Evolutionary conservation across 305 asterid genomes (phyloP).

Genomic region (Solanum aculeatissimum): DNA sequence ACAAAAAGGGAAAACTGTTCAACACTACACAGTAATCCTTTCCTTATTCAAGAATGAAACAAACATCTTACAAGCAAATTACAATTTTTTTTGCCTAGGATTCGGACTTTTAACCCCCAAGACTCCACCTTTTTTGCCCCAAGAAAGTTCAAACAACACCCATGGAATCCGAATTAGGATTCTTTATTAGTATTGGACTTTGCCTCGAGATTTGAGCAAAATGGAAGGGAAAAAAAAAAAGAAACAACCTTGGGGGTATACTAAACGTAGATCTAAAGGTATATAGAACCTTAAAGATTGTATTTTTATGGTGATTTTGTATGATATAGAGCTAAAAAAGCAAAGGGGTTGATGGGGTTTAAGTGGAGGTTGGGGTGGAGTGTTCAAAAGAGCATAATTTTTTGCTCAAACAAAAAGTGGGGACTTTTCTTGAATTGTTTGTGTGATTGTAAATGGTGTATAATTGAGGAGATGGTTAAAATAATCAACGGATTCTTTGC

Average conservation of each 20-base stretch:
- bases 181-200: neutral
- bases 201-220: conserved; percentile 68
- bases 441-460: neutral
- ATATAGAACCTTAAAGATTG: neutral
- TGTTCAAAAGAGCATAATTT: neutral
- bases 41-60: conserved; percentile 17
- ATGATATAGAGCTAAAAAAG: neutral
- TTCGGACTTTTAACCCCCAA: conserved; percentile 28
- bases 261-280: conserved; percentile 8
- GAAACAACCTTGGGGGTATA: conserved; percentile 4
- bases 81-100: conserved; percentile 41
- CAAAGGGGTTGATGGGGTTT: neutral
- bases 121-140: neutral
- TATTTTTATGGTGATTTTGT: neutral
- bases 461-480: conserved; percentile 5
- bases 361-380: neutral
- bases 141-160: neutral
- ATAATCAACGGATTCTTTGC: conserved; percentile 65
- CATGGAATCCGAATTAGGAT: conserved; percentile 17
- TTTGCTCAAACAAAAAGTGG: neutral
- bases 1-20: conserved; percentile 30
- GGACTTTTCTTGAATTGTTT: neutral
- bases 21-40: conserved; percentile 29
- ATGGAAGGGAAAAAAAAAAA: neutral
- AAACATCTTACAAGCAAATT: conserved; percentile 6